Evolutionary conservation across 2,329 filamentous ascomycete genomes (phyloP).

Genomic region (Dryadomyces quercivorus): DNA sequence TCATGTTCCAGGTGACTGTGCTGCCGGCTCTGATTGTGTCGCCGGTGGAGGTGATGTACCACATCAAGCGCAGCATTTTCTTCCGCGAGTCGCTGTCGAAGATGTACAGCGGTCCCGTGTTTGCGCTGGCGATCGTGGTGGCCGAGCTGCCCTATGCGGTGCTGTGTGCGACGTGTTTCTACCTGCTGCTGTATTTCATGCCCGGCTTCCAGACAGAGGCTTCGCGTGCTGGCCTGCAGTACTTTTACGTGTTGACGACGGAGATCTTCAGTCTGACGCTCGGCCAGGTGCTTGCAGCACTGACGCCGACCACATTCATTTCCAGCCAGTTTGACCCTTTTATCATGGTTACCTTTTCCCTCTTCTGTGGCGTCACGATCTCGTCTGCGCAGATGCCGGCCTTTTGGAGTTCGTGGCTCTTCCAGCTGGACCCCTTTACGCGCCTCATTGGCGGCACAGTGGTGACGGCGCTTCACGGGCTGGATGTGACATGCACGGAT

Average conservation of each 20-base stretch:
- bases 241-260: constrained; percentile 72
- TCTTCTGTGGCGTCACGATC: constrained; percentile 83
- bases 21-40: constrained; percentile 72
- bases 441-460: constrained; percentile 71
- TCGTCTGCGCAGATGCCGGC: constrained; percentile 63
- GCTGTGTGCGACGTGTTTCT: constrained; percentile 70
- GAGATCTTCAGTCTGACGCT: constrained; percentile 77
- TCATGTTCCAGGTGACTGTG: constrained; percentile 82
- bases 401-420: constrained; percentile 73
- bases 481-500: constrained; percentile 46
- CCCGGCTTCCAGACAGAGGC: constrained; percentile 55
- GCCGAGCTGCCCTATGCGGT: constrained; percentile 78
- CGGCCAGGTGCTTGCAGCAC: constrained; percentile 61
- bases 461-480: constrained; percentile 60
- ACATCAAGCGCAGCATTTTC: constrained; percentile 67
- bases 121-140: constrained; percentile 64
- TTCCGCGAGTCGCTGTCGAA: constrained; percentile 79
- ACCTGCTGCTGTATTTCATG: constrained; percentile 74
- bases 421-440: constrained; percentile 74
- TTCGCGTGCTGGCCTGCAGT: constrained; percentile 69
- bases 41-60: constrained; percentile 76
- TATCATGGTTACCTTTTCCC: constrained; percentile 66
- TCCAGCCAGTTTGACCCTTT: constrained; percentile 72
- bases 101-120: constrained; percentile 73
- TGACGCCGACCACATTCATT: constrained; percentile 70